Evolutionary conservation across 2,329 filamentous ascomycete genomes (phyloP).

Genomic region (Xylaria multiplex): DNA sequence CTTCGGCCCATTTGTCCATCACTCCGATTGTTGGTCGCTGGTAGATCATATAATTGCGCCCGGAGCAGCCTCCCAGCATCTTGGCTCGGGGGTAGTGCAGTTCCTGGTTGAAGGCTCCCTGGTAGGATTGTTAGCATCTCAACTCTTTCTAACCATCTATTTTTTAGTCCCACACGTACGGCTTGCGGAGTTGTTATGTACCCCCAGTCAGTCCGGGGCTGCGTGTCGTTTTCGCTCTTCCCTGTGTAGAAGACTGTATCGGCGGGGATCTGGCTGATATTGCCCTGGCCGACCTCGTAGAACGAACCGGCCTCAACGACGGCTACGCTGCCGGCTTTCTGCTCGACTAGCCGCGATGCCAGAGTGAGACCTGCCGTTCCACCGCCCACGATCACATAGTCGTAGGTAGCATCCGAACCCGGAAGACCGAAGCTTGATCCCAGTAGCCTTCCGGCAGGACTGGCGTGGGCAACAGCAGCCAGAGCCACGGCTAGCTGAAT

Average conservation of each 20-base stretch:
- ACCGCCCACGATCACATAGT: conserved; percentile 21
- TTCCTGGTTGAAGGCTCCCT: conserved; percentile 2
- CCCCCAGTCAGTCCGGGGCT: conserved; percentile 10
- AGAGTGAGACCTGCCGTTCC: conserved; percentile 14
- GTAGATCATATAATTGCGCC: conserved; percentile 11
- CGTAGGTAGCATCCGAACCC: not conserved
- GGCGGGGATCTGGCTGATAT: conserved; percentile 3
- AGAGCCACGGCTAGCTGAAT: too few relatives aligned
- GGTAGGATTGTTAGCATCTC: not conserved
- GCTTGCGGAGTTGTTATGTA: not conserved
- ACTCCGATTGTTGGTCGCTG: not conserved
- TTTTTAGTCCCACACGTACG: not conserved
- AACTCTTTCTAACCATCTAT: too few relatives aligned
- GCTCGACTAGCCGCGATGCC: not conserved
- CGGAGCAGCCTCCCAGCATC: conserved; percentile 2
- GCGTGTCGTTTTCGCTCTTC: conserved; percentile 1
- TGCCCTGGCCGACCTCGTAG: conserved; percentile 1
- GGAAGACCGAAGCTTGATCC: too few relatives aligned
- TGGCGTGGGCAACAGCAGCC: too few relatives aligned
- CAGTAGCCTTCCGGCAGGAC: too few relatives aligned
- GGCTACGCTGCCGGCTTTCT: not conserved
- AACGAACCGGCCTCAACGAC: conserved; percentile 12
- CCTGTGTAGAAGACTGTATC: not conserved
- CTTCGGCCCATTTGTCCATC: not conserved
- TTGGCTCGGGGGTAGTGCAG: conserved; percentile 15